Base-by-base conservation (phyloP, 352 stramenopile genomes). In the Phytophthora agathidicida region DNA sequence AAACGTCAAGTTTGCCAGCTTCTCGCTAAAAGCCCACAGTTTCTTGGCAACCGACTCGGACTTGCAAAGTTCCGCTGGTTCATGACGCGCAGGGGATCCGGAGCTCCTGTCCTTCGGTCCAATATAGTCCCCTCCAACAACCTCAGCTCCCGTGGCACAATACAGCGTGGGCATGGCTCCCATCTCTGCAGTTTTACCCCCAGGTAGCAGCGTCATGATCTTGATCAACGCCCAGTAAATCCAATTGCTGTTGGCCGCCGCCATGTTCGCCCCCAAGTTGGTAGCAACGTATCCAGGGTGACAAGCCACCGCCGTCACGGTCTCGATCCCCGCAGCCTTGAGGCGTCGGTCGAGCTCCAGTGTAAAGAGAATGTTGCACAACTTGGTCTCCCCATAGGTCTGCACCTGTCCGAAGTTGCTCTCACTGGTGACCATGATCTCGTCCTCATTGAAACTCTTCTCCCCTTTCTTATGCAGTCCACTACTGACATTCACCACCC, bases 341-440 rank as follows among this genome's bases (percentile, higher is more conserved):
- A 84, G 28, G 2, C 71, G 71, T 20, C 72, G 56, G 8, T 80
- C 35, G 5, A 88, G 67, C 44, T 86, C 76, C 0, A 60, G 13
- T 13, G 71, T 80, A 53, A 85, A 86, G 2, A 86, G 49, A 22
- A 83, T 31, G 58, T 85, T 86, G 48, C 41, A 75, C 6, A 88
- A 38, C 49, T 88, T 88, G 13, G 68, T 70, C 22, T 75, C 65
- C 8, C 30, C 20, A 48, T 89, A 89, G 26, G 65, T 75, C 16
- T 51, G 43, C 39, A 73, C 30, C 17, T 68, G 49, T 7, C 45
- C 42, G 35, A 80, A 83, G 41, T 67, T 75, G 5, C 71, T 38
- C 23, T 66, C 41, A 2, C 37, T 48, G 0, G 53, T 65, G 19
- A 52, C 55, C 58, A 80, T 65, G 51, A 83, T 64, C 7, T 71